Conservation (phyloP, 2,329 filamentous ascomycete genomes). For the Fusarium falciforme region DNA sequence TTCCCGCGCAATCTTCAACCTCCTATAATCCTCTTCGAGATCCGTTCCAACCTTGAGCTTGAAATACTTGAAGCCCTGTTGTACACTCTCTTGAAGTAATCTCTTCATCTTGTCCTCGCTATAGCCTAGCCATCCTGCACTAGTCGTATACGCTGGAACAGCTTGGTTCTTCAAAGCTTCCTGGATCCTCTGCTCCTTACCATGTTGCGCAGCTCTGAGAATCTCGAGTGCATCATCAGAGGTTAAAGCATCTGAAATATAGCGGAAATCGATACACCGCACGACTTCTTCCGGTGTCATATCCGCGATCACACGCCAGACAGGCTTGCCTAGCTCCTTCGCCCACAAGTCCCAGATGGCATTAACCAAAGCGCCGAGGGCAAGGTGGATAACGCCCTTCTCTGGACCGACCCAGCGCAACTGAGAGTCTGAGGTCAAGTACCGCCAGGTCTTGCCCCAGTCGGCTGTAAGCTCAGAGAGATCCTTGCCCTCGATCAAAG, state of each 20-base stretch:
- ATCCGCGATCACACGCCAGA: constrained; percentile 89
- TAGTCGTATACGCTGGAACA: constrained; percentile 91
- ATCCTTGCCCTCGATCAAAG: constrained; percentile 74
- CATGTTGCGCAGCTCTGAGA: constrained; percentile 71
- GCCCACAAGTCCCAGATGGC: constrained; percentile 97
- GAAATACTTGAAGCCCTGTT: constrained; percentile 84
- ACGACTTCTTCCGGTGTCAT: constrained; percentile 92
- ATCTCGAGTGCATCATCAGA: constrained; percentile 83
- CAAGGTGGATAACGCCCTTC: constrained; percentile 93
- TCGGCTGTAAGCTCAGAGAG: constrained; percentile 81
- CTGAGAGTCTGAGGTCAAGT: constrained; percentile 89
- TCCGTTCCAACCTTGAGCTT: constrained; percentile 88
- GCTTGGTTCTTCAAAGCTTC: constrained; percentile 80
- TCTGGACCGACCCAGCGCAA: constrained; percentile 94
- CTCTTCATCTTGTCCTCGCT: constrained; percentile 86
- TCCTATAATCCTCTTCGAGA: constrained; percentile 75
- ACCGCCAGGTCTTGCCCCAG: constrained; percentile 90
- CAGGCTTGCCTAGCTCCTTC: constrained; percentile 84
- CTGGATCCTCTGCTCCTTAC: constrained; percentile 76
- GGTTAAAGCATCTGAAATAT: constrained; percentile 91
- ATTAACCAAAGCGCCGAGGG: constrained; percentile 88
- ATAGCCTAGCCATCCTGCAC: constrained; percentile 90
- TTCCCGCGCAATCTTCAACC: constrained; percentile 79
- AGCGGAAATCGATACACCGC: constrained; percentile 89
- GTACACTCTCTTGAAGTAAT: constrained; percentile 78